phyloP scores from a whole-genome alignment of 345 rosid genomes.

The Euphorbia peplus region DNA sequence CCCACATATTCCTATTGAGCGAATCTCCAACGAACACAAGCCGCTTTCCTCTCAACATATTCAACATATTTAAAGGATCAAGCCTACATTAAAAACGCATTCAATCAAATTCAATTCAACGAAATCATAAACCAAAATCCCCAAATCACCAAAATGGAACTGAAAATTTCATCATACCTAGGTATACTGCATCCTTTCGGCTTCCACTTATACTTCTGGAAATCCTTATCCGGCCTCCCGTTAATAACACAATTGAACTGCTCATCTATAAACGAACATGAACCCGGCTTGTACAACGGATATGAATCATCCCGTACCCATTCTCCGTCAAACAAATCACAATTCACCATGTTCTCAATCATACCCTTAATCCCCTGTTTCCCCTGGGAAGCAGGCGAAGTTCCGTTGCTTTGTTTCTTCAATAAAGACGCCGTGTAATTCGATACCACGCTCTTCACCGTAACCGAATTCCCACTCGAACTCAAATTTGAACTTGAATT shows the following conservation, averaged over 20 bases:
- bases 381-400: slow-evolving; percentile 17
- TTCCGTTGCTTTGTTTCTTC: slow-evolving; percentile 40
- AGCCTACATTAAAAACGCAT: slow-evolving; percentile 41
- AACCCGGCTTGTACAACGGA: slow-evolving; percentile 87
- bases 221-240: slow-evolving; percentile 75
- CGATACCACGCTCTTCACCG: slow-evolving; percentile 20
- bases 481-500: not conserved
- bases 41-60: slow-evolving; percentile 78
- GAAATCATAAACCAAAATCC: not conserved
- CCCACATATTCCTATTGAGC: slow-evolving; percentile 96
- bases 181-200: slow-evolving; percentile 81
- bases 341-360: slow-evolving; percentile 50
- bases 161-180: slow-evolving; percentile 41
- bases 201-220: slow-evolving; percentile 79
- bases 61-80: slow-evolving; percentile 56
- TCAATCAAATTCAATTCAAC: not conserved
- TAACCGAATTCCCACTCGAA: not conserved
- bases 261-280: slow-evolving; percentile 77
- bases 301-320: slow-evolving; percentile 89
- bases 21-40: slow-evolving; percentile 94
- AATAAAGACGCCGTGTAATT: slow-evolving; percentile 39
- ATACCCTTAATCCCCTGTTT: slow-evolving; percentile 41
- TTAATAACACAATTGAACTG: slow-evolving; percentile 76
- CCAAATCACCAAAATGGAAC: not conserved
- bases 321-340: slow-evolving; percentile 78